Base-by-base conservation (phyloP, 345 rosid species). In the Isatis tinctoria region DNA sequence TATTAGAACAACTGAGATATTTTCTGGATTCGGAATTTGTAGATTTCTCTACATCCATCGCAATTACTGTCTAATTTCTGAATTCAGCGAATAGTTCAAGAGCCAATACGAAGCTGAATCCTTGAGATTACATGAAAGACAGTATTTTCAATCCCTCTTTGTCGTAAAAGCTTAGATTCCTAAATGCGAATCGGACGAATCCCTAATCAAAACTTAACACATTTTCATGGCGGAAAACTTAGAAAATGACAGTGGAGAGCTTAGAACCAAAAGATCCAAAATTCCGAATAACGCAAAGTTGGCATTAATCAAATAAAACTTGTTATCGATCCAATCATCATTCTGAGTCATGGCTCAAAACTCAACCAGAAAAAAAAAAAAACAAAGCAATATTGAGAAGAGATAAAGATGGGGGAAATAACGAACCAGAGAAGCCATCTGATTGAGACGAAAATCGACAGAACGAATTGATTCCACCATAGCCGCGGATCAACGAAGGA, bases 391-490 rank as follows among this genome's bases (percentile, higher is more conserved):
- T 7, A 73, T 32, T 16, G 22, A 53, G 0, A 20, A 35, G 8
- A 18, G 36, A 47, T 2, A 37, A 33, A 41, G 9, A 48, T 44
- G 10, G 32, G 27, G 8, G 63, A 24, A 49, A 65, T 22, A 9
- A 54, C 81, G 60, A 62, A 62, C 85, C 85, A 49, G 75, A 22
- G 82, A 72, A 62, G 56, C 63, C 69, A 49, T 77, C 75, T 2
- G 83, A 80, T 35, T 45, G 69, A 45, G 77, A 53, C 1, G 60
- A 72, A 30, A 68, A 53, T 37, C 63, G 69, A 20, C 40, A 14
- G 24, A 75, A 3, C 16, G 66, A 49, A 2, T 74, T 62, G 70
- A 74, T 28, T 51, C 72, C 79, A 14, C 81, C 76, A 65, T 43
- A 32, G 60, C 68, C 5, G 1, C 80, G 85, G 66, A 77, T 53